Evolutionary conservation across 306 rosid species (phyloP).

Genomic region (Glycine soja): DNA sequence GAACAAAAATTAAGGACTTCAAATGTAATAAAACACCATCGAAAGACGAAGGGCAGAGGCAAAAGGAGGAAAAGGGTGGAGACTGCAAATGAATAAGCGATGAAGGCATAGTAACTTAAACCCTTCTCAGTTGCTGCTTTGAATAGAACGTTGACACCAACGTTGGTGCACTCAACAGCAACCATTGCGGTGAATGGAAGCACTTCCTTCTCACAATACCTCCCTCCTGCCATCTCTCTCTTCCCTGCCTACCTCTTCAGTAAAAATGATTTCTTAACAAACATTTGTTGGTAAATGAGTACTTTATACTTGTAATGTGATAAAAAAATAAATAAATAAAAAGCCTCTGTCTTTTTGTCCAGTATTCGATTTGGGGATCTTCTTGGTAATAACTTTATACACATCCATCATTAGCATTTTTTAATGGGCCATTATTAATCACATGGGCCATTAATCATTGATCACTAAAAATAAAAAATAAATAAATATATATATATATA

Average conservation of each 20-base stretch:
- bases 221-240: constrained; percentile 33
- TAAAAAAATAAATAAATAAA: too few relatives aligned
- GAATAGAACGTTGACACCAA: constrained; percentile 59
- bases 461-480: too few relatives aligned
- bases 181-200: constrained; percentile 61
- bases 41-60: constrained; percentile 58
- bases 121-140: constrained; percentile 66
- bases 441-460: neutral
- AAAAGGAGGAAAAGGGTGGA: constrained; percentile 57
- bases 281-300: too few relatives aligned
- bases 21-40: constrained; percentile 46
- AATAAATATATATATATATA: too few relatives aligned
- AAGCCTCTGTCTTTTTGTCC: too few relatives aligned
- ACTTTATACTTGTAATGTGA: too few relatives aligned
- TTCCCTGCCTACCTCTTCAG: neutral
- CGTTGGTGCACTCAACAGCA: constrained; percentile 54
- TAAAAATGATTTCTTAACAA: too few relatives aligned
- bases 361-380: constrained; percentile 1
- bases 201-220: constrained; percentile 49
- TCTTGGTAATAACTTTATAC: neutral
- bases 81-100: constrained; percentile 56
- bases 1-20: too few relatives aligned
- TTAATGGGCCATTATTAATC: neutral
- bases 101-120: constrained; percentile 61
- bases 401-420: neutral